Percentiles rank a stretch among this genome's conserved stretches.
phyloP scores from a whole-genome alignment of 1,284 basidiomycete species.

The Coniophora puteana region DNA sequence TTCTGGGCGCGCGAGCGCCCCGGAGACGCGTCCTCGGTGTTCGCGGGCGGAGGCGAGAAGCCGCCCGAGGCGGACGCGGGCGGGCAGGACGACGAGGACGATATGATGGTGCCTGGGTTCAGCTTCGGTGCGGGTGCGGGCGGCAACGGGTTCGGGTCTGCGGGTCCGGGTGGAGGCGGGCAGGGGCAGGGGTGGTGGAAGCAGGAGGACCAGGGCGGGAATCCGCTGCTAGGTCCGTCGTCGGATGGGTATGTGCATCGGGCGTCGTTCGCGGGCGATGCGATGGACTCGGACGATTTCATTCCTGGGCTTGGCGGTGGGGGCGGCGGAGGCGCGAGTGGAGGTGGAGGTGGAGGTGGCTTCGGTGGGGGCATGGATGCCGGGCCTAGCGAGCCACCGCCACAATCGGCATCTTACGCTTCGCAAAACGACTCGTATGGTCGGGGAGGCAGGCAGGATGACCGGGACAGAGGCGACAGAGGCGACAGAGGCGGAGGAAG shows the following conservation, averaged over 20 bases:
- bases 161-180: slow-evolving; percentile 14
- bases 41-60: slow-evolving; percentile 74
- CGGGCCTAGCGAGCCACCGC: too few species aligned
- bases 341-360: slow-evolving; percentile 25
- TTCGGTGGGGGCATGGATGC: slow-evolving; percentile 21
- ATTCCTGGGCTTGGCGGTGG: slow-evolving; percentile 44
- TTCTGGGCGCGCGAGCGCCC: slow-evolving; percentile 94
- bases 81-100: slow-evolving; percentile 73
- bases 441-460: too few species aligned
- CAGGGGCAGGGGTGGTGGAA: slow-evolving; percentile 34
- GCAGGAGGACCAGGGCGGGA: slow-evolving; percentile 33
- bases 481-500: too few species aligned
- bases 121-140: slow-evolving; percentile 33
- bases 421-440: too few species aligned
- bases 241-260: slow-evolving; percentile 15
- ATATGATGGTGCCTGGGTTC: slow-evolving; percentile 64
- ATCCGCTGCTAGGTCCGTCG: slow-evolving; percentile 5
- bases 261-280: slow-evolving; percentile 14
- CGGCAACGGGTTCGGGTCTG: slow-evolving; percentile 13
- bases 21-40: slow-evolving; percentile 67
- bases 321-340: slow-evolving; percentile 19
- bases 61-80: slow-evolving; percentile 60
- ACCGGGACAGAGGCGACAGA: too few species aligned
- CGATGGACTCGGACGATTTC: slow-evolving; percentile 39
- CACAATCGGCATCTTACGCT: too few species aligned